Conservation (phyloP, 2,329 filamentous ascomycete genomes). For the Sphaerulina vaccinii region DNA sequence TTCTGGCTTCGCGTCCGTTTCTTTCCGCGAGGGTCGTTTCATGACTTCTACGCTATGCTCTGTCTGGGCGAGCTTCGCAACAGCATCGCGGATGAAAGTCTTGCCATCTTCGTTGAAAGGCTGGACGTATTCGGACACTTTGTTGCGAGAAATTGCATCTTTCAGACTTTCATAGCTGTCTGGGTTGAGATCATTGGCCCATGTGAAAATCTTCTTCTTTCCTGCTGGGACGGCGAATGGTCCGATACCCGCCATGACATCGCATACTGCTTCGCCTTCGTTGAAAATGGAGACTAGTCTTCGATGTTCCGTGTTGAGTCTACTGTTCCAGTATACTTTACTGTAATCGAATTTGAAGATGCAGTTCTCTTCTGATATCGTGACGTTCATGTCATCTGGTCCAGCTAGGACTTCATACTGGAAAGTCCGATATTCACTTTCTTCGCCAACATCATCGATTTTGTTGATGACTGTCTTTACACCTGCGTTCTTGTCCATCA, state of each 20-base stretch:
- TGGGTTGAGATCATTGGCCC: conserved; percentile 96
- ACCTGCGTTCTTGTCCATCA: conserved; percentile 82
- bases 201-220: conserved; percentile 86
- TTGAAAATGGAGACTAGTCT: conserved; percentile 73
- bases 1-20: conserved; percentile 29
- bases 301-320: conserved; percentile 84
- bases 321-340: conserved; percentile 97
- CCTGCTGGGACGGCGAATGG: conserved; percentile 92
- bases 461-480: conserved; percentile 96
- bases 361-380: conserved; percentile 78
- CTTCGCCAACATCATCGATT: conserved; percentile 78
- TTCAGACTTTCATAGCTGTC: conserved; percentile 74
- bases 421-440: conserved; percentile 88
- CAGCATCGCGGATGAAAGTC: conserved; percentile 72
- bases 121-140: conserved; percentile 69
- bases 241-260: conserved; percentile 96
- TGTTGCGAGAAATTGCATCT: conserved; percentile 73
- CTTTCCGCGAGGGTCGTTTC: conserved; percentile 37
- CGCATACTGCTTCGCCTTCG: conserved; percentile 84
- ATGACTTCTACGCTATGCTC: conserved; percentile 52
- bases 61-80: conserved; percentile 55
- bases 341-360: conserved; percentile 90
- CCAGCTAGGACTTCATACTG: conserved; percentile 86
- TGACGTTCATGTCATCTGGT: conserved; percentile 77
- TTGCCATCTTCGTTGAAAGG: conserved; percentile 81